Evolutionary conservation across 257 asterid genomes (phyloP).

Genomic region (Cruciata laevipes): DNA sequence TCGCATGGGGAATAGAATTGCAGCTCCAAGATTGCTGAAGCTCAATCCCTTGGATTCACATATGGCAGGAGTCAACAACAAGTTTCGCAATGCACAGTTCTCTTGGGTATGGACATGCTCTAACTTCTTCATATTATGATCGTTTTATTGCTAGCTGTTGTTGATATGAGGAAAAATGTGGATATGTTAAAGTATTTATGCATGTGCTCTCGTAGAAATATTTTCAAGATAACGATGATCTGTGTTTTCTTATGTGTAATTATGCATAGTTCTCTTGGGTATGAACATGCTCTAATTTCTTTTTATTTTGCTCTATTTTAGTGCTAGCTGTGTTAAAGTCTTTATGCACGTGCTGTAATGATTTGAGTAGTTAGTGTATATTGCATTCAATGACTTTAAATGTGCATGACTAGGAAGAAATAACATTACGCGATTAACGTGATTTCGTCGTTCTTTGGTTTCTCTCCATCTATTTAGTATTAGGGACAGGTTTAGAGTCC

Average conservation of each 20-base stretch:
- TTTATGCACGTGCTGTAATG: not conserved
- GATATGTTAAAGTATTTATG: not conserved
- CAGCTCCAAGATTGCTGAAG: conserved; percentile 90
- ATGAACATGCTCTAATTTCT: conserved; percentile 27
- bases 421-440: not conserved
- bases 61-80: conserved; percentile 71
- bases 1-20: conserved; percentile 75
- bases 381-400: not conserved
- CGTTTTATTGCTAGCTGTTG: not conserved
- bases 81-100: conserved; percentile 85
- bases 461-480: not conserved
- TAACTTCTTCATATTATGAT: not conserved
- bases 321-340: not conserved
- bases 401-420: not conserved
- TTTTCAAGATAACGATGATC: not conserved
- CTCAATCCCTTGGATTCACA: conserved; percentile 77
- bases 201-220: not conserved
- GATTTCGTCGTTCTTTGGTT: not conserved
- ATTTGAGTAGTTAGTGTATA: not conserved
- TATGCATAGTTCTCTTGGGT: conserved; percentile 64
- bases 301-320: not conserved
- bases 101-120: conserved; percentile 76
- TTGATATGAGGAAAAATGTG: not conserved
- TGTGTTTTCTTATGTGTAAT: not conserved
- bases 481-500: not conserved